Percentiles rank a stretch among this genome's conserved stretches.
Evolutionary conservation across 805 yeast genomes (phyloP).

Genomic region (Metschnikowia chrysomelidarum): DNA sequence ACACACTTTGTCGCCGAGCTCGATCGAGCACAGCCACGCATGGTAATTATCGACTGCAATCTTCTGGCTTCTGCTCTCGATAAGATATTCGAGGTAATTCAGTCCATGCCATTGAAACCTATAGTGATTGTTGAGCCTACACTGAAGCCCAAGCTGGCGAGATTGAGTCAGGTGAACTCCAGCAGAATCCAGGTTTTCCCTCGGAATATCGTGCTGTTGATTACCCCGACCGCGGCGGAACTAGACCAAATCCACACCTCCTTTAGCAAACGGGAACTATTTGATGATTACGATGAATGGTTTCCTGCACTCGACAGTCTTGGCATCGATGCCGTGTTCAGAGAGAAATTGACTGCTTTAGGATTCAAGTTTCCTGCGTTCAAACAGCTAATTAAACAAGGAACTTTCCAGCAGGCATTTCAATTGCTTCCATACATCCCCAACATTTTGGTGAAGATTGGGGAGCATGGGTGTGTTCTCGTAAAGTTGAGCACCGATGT

Average conservation of each 20-base stretch:
- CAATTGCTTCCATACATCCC: slow-evolving; percentile 76
- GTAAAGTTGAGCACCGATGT: slow-evolving; percentile 35
- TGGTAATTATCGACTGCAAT: slow-evolving; percentile 68
- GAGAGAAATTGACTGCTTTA: slow-evolving; percentile 43
- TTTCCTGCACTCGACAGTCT: slow-evolving; percentile 68
- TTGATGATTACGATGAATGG: slow-evolving; percentile 63
- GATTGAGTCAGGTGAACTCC: slow-evolving; percentile 38
- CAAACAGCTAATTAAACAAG: slow-evolving; percentile 35
- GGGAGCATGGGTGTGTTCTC: slow-evolving; percentile 56
- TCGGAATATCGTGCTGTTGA: slow-evolving; percentile 40
- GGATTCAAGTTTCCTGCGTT: slow-evolving; percentile 18
- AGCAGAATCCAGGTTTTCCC: slow-evolving; percentile 46
- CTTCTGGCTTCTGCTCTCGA: slow-evolving; percentile 44
- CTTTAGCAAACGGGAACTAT: slow-evolving; percentile 39
- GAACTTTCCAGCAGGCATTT: slow-evolving; percentile 62
- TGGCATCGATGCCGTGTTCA: slow-evolving; percentile 45
- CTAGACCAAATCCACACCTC: slow-evolving; percentile 52
- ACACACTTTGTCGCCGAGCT: slow-evolving; percentile 41
- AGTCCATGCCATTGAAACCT: slow-evolving; percentile 17
- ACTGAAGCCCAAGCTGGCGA: slow-evolving; percentile 58
- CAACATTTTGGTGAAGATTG: slow-evolving; percentile 63
- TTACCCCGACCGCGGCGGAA: slow-evolving; percentile 72
- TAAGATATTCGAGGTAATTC: slow-evolving; percentile 11
- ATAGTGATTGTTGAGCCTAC: slow-evolving; percentile 73
- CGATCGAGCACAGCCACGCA: slow-evolving; percentile 40